phyloP scores from a whole-genome alignment of 2,329 filamentous ascomycete genomes.

The Diplodia seriata region DNA sequence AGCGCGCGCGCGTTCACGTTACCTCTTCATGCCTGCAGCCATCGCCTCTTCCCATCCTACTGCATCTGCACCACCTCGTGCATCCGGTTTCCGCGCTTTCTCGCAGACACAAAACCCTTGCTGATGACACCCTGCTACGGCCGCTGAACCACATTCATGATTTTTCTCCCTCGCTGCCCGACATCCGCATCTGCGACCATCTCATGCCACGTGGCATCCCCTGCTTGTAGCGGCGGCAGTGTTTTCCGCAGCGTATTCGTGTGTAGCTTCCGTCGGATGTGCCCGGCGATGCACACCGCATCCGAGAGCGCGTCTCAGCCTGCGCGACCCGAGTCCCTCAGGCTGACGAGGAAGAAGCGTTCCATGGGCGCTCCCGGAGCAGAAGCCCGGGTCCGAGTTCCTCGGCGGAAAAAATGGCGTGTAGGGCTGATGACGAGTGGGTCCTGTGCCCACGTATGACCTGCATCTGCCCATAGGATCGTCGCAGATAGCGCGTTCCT shows the following conservation, averaged over 20 bases:
- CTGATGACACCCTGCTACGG: not conserved
- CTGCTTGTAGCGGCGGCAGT: no score
- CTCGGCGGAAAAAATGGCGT: not conserved
- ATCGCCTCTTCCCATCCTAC: not conserved
- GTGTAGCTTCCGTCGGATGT: not conserved
- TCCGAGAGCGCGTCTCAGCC: slow-evolving; percentile 19
- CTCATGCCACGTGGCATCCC: not conserved
- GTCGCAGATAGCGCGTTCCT: not conserved
- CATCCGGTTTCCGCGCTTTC: not conserved
- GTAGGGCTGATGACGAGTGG: not conserved
- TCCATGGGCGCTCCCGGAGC: not conserved
- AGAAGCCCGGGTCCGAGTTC: not conserved
- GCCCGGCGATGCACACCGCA: slow-evolving; percentile 11
- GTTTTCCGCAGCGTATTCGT: not conserved
- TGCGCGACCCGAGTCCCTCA: slow-evolving; percentile 1
- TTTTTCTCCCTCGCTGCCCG: not conserved
- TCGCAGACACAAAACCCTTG: not conserved
- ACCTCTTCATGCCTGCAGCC: not conserved
- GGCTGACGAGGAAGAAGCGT: not conserved
- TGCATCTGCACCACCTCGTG: not conserved
- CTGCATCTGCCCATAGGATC: not conserved
- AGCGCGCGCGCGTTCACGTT: not conserved
- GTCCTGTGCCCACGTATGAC: not conserved
- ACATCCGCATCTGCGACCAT: not conserved
- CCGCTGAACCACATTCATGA: not conserved